phyloP scores from a whole-genome alignment of 768 basidiomycete genomes.

The Sistotremastrum niveocremeum region DNA sequence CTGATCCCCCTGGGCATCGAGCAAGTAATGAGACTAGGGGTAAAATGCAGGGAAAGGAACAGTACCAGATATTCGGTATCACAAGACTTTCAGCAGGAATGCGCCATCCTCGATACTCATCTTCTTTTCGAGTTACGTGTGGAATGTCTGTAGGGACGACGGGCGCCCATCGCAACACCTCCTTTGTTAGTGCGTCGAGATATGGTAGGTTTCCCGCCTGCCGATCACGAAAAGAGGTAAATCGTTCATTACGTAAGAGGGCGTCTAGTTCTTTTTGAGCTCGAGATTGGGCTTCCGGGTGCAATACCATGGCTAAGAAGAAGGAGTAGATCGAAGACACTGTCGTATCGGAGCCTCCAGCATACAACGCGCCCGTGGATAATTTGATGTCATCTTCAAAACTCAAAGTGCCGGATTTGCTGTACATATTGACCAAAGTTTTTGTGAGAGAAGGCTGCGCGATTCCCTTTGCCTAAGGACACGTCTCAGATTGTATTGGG shows the following conservation, averaged over 20 bases:
- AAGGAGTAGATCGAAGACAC: constrained; percentile 5
- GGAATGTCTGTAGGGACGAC: constrained; percentile 3
- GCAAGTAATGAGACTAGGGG: neutral
- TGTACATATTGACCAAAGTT: no score
- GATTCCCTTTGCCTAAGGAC: no score
- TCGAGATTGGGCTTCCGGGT: constrained; percentile 7
- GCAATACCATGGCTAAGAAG: constrained; percentile 10
- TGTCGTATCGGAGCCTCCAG: constrained; percentile 24
- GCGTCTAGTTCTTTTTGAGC: constrained; percentile 13
- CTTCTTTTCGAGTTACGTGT: constrained; percentile 5
- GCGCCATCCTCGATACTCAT: constrained; percentile 7
- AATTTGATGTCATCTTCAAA: no score
- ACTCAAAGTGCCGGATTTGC: no score
- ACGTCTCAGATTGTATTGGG: constrained; percentile 8
- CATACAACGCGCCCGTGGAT: no score
- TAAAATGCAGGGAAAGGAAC: neutral
- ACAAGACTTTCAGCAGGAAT: constrained; percentile 9
- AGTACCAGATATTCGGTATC: constrained; percentile 8
- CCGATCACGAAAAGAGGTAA: constrained; percentile 7
- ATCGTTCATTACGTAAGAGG: constrained; percentile 9
- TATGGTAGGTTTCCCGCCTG: constrained; percentile 9
- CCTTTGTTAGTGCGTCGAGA: constrained; percentile 9
- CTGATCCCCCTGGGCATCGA: constrained; percentile 1
- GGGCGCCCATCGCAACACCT: constrained; percentile 11
- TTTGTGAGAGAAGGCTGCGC: no score